Conservation (phyloP, 371 early-diverging fungal genomes). For the Mucor irregularis region DNA sequence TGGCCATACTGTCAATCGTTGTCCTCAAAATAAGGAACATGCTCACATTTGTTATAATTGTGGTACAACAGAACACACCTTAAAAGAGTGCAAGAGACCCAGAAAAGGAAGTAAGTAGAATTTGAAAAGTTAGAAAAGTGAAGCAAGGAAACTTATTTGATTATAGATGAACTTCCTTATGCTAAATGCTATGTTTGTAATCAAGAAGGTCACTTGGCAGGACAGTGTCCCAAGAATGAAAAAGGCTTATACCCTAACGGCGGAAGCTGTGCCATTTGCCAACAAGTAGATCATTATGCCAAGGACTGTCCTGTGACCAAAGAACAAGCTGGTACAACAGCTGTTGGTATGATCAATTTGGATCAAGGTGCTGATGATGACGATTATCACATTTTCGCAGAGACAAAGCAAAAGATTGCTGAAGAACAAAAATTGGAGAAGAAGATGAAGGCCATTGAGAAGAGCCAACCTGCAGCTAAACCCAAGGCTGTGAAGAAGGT, state of each 20-base stretch:
- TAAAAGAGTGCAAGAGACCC: conserved; percentile 71
- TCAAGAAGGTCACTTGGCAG: conserved; percentile 79
- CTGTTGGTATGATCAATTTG: conserved; percentile 68
- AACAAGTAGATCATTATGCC: conserved; percentile 81
- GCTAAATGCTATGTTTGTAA: conserved; percentile 90
- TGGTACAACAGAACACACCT: conserved; percentile 81
- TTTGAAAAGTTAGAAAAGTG: neutral
- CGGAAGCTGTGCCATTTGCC: conserved; percentile 88
- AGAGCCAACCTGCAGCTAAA: neutral
- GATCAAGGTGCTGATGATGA: conserved; percentile 84
- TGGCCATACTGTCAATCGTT: conserved; percentile 83
- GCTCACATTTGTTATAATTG: conserved; percentile 83
- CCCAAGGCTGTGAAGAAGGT: conserved; percentile 14
- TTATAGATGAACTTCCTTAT: conserved; percentile 54
- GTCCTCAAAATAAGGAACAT: conserved; percentile 60
- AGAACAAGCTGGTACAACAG: conserved; percentile 62
- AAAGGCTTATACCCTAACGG: conserved; percentile 92
- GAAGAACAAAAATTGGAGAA: conserved; percentile 45
- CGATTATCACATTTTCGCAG: conserved; percentile 70
- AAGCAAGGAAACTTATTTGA: neutral
- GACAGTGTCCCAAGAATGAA: conserved; percentile 83
- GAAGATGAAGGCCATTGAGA: conserved; percentile 26
- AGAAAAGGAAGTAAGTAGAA: conserved; percentile 53
- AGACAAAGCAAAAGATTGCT: conserved; percentile 52
- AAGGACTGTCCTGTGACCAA: conserved; percentile 78